A percentile compares a stretch with the other conserved stretches of the same genome.
These are phyloP conservation scores for Styphnolobium japonicum DNA, from an alignment of 306 rosid species.

Conservation along the genomic window DNA sequence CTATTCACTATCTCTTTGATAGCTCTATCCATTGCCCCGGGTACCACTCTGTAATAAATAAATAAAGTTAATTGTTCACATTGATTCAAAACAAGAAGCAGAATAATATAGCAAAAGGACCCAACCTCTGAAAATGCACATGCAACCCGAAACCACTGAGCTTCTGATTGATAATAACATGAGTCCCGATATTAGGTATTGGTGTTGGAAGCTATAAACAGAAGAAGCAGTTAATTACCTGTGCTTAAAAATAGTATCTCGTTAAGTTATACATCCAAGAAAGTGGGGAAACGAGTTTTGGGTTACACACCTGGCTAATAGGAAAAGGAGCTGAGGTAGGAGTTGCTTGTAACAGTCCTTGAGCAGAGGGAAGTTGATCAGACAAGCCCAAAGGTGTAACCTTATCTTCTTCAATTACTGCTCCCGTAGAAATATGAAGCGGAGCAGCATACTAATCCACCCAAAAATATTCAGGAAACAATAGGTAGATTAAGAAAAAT, in stretches of 20 bases:
- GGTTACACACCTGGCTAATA: slow-evolving; percentile 59
- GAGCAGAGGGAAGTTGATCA: slow-evolving; percentile 86
- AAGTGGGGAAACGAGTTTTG: neutral
- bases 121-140: slow-evolving; percentile 87
- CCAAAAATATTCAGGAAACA: slow-evolving; percentile 9
- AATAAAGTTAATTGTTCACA: slow-evolving; percentile 16
- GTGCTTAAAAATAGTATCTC: neutral
- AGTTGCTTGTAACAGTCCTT: slow-evolving; percentile 74
- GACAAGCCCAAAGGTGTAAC: slow-evolving; percentile 60
- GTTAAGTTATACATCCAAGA: neutral
- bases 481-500: neutral
- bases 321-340: slow-evolving; percentile 66
- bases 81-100: slow-evolving; percentile 3
- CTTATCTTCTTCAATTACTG: slow-evolving; percentile 88
- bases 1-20: slow-evolving; percentile 82
- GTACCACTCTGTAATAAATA: slow-evolving; percentile 61
- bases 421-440: slow-evolving; percentile 68
- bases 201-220: slow-evolving; percentile 64
- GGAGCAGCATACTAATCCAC: slow-evolving; percentile 70
- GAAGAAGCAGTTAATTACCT: slow-evolving; percentile 7
- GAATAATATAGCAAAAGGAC: slow-evolving; percentile 2
- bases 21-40: slow-evolving; percentile 94
- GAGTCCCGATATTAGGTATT: slow-evolving; percentile 81
- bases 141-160: slow-evolving; percentile 73
- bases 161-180: slow-evolving; percentile 80